Conservation (phyloP, 2,329 filamentous ascomycete genomes). For the Sporothrix brasiliensis region DNA sequence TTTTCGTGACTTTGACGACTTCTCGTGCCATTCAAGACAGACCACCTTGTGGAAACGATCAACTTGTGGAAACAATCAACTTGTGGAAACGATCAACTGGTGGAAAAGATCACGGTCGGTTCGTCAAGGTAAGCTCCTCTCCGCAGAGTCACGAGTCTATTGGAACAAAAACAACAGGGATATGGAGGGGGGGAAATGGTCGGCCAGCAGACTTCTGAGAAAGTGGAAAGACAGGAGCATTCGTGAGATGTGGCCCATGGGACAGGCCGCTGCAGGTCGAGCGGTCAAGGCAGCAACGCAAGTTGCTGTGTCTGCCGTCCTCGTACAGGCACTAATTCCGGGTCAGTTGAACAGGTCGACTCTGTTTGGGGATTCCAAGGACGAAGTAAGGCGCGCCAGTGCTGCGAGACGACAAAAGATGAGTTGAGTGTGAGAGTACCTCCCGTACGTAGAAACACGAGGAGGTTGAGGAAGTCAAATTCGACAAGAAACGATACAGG, state of each 20-base stretch:
- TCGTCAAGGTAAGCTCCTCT: background rate
- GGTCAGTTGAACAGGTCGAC: slow-evolving; percentile 1
- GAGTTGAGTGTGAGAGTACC: background rate
- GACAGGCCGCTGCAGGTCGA: background rate
- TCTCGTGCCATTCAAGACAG: slow-evolving; percentile 9
- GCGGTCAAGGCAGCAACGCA: slow-evolving; percentile 16
- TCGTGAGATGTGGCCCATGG: background rate
- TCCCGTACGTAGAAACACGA: background rate
- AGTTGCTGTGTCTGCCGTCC: background rate
- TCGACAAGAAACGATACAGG: background rate
- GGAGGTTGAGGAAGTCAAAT: background rate
- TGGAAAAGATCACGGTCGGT: slow-evolving; percentile 1
- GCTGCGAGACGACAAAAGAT: background rate
- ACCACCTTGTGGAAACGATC: background rate
- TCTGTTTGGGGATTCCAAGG: background rate
- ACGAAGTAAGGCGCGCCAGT: background rate
- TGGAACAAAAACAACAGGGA: slow-evolving; percentile 4
- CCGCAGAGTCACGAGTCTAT: background rate
- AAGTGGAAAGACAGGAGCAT: slow-evolving; percentile 2
- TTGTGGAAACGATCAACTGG: background rate
- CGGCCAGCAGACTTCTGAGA: background rate
- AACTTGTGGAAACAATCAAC: background rate
- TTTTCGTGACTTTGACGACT: background rate
- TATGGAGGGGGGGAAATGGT: background rate
- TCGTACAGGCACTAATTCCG: slow-evolving; percentile 4